Evolutionary conservation across 768 basidiomycete genomes (phyloP).

Genomic region (Hericium erinaceus): DNA sequence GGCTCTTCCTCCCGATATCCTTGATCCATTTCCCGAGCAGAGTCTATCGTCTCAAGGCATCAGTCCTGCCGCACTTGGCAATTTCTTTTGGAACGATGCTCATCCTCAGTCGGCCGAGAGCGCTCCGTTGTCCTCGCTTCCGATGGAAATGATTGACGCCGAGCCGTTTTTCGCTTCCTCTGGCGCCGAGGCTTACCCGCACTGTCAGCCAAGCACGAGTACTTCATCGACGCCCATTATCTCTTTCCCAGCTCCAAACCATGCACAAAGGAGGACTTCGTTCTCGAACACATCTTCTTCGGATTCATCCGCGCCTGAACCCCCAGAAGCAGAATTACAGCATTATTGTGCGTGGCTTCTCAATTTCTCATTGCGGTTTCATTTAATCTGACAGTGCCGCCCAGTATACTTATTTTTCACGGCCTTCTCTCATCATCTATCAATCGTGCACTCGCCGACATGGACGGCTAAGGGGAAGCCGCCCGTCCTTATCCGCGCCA

Average conservation of each 20-base stretch:
- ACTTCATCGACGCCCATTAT: too few relatives aligned
- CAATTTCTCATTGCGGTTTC: slow-evolving; percentile 6
- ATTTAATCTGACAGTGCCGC: not conserved
- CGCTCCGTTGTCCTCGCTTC: not conserved
- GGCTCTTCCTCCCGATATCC: slow-evolving; percentile 8
- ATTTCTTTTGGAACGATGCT: not conserved
- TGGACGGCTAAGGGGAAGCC: slow-evolving; percentile 38
- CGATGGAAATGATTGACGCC: not conserved
- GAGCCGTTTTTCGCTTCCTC: not conserved
- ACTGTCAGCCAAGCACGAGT: too few relatives aligned
- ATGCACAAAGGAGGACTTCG: too few relatives aligned
- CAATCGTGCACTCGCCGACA: slow-evolving; percentile 41
- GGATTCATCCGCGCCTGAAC: slow-evolving; percentile 1
- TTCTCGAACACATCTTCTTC: too few relatives aligned
- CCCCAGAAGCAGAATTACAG: slow-evolving; percentile 24
- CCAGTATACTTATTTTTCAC: slow-evolving; percentile 44
- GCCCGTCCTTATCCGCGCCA: slow-evolving; percentile 35
- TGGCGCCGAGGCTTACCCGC: not conserved
- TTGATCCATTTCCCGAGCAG: slow-evolving; percentile 6
- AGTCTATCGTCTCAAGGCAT: slow-evolving; percentile 7
- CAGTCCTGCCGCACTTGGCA: not conserved
- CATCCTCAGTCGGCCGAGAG: not conserved
- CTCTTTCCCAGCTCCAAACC: too few relatives aligned
- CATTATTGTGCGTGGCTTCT: slow-evolving; percentile 36
- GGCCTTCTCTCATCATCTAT: slow-evolving; percentile 37